Conservation (phyloP, 2,329 filamentous ascomycete species). For the Diaporthe caulivora region DNA sequence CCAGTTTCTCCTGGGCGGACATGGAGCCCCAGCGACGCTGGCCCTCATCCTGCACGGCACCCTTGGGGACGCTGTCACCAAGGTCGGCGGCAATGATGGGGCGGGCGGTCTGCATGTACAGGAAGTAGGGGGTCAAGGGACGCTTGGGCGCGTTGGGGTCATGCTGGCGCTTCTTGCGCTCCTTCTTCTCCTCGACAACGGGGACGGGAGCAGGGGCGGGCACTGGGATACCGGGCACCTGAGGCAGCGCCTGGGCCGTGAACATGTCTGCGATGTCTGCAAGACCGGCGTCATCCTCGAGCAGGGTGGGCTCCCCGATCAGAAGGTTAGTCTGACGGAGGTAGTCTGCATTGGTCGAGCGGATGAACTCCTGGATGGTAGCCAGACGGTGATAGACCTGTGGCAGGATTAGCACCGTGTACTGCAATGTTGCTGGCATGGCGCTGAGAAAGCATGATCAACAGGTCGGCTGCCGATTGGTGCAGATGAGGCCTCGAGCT, state of each 20-base stretch:
- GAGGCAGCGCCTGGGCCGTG: constrained; percentile 40
- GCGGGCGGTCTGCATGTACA: constrained; percentile 91
- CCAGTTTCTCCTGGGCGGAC: constrained; percentile 77
- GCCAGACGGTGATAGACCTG: constrained; percentile 85
- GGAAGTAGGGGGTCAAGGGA: constrained; percentile 92
- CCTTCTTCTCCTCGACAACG: constrained; percentile 79
- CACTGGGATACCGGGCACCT: constrained; percentile 56
- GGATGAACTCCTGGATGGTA: constrained; percentile 83
- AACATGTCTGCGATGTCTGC: constrained; percentile 28
- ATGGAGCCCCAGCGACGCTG: constrained; percentile 88
- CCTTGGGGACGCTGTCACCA: constrained; percentile 80
- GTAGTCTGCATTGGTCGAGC: constrained; percentile 85
- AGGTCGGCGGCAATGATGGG: constrained; percentile 85
- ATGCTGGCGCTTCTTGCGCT: constrained; percentile 87
- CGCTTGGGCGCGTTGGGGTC: constrained; percentile 97
- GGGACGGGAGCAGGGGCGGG: constrained; percentile 56
- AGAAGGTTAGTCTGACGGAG: constrained; percentile 89
- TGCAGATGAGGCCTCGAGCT: background rate
- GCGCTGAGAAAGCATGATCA: background rate
- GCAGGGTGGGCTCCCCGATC: constrained; percentile 72
- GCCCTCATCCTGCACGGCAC: constrained; percentile 88
- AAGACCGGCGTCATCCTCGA: constrained; percentile 58
- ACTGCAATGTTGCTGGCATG: background rate
- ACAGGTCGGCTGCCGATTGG: background rate
- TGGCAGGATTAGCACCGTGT: constrained; percentile 27